Conservation (phyloP, 495 filamentous ascomycete species). For the Neurospora sp. region DNA sequence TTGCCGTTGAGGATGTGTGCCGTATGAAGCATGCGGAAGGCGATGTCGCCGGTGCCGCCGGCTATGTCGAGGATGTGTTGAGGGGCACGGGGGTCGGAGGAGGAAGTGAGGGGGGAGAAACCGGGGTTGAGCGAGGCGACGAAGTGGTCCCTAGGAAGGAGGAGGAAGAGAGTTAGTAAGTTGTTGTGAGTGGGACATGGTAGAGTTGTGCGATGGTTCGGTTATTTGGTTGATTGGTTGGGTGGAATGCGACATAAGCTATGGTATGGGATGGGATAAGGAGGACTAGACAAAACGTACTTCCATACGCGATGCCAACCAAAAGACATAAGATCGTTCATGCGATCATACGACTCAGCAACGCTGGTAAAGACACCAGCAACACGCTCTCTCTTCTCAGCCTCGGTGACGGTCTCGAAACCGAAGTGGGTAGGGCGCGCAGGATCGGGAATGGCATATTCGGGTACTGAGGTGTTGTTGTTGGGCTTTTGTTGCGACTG, state of each 20-base stretch:
- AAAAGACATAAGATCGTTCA: slow-evolving; percentile 99
- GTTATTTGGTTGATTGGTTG: not conserved
- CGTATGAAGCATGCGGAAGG: slow-evolving; percentile 91
- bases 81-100: slow-evolving; percentile 26
- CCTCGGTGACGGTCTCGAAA: slow-evolving; percentile 75
- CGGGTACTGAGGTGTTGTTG: slow-evolving; percentile 12
- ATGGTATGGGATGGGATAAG: not conserved
- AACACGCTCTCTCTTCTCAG: slow-evolving; percentile 61
- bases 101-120: slow-evolving; percentile 40
- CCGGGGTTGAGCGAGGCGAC: slow-evolving; percentile 88
- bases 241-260: not conserved
- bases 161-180: slow-evolving; percentile 5
- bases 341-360: slow-evolving; percentile 79
- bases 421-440: slow-evolving; percentile 84
- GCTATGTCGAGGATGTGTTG: slow-evolving; percentile 89
- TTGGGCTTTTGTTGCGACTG: slow-evolving; percentile 1
- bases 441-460: slow-evolving; percentile 31
- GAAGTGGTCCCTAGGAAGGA: slow-evolving; percentile 62
- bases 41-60: slow-evolving; percentile 95
- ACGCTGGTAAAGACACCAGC: slow-evolving; percentile 91
- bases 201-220: no score
- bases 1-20: slow-evolving; percentile 75
- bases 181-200: no score
- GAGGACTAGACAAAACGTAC: slow-evolving; percentile 12
- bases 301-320: slow-evolving; percentile 97